These are phyloP conservation scores for Globisporangium nunn DNA, from an alignment of 352 stramenopile genomes.

Conservation along the genomic window DNA sequence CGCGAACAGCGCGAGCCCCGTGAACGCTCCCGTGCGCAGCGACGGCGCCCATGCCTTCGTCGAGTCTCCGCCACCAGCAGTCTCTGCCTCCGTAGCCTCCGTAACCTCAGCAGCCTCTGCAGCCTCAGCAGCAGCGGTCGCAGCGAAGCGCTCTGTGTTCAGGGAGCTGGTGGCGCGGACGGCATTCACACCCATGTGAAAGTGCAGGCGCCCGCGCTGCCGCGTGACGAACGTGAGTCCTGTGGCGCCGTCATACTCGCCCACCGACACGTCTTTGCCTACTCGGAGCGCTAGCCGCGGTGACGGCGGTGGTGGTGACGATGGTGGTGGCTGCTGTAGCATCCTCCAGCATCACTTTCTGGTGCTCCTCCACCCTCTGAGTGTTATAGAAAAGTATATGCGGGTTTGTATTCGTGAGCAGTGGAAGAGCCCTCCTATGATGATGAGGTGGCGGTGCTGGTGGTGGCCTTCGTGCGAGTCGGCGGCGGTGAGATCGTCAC, in stretches of 20 bases:
- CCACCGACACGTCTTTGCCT: conserved; percentile 46
- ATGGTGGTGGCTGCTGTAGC: no score
- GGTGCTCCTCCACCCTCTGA: no score
- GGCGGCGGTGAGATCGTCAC: conserved; percentile 25
- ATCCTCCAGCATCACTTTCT: not conserved
- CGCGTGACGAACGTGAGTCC: conserved; percentile 63
- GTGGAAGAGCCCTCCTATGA: not conserved
- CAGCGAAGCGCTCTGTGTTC: not conserved
- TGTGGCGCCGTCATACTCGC: conserved; percentile 44
- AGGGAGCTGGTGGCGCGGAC: conserved; percentile 1
- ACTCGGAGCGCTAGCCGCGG: not conserved
- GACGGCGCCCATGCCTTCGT: not conserved
- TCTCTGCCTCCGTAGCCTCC: not conserved
- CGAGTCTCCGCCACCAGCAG: no score
- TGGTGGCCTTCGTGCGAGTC: conserved; percentile 14
- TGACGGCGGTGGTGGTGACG: not conserved
- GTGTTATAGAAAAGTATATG: no score
- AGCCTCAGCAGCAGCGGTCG: conserved; percentile 1
- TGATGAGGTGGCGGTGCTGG: not conserved
- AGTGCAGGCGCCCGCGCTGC: conserved; percentile 64
- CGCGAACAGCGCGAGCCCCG: conserved; percentile 52
- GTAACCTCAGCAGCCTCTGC: not conserved
- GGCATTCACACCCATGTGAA: conserved; percentile 58
- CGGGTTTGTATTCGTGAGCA: not conserved
- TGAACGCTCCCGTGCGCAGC: conserved; percentile 37